Evolutionary conservation across 305 asterid genomes (phyloP).

Genomic region (Euphrasia arctica): DNA sequence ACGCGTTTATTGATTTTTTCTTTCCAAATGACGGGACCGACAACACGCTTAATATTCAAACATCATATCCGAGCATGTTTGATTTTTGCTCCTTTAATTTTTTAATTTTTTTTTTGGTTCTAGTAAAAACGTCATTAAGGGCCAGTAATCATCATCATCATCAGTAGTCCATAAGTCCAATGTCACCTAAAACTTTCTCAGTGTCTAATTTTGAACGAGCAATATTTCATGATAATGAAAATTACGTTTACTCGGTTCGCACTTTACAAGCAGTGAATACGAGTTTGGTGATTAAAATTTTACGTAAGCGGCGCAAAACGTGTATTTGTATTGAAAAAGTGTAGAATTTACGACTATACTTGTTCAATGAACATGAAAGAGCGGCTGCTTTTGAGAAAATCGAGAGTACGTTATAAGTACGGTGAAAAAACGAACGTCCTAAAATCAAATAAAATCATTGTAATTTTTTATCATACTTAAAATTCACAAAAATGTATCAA

Average conservation of each 20-base stretch:
- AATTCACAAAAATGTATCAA: too few species aligned
- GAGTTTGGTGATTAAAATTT: neutral
- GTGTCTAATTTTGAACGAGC: neutral
- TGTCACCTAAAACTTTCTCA: conserved; percentile 19
- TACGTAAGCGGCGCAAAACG: neutral
- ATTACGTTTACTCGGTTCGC: neutral
- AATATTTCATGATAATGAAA: neutral
- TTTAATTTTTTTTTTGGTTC: neutral
- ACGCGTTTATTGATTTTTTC: conserved; percentile 17
- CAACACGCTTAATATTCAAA: conserved; percentile 16
- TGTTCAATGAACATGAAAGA: neutral
- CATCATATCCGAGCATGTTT: conserved; percentile 2
- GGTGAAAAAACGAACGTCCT: neutral
- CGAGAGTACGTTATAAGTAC: neutral
- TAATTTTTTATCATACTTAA: too few species aligned
- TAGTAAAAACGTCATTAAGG: conserved; percentile 27
- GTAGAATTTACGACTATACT: neutral
- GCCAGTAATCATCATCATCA: conserved; percentile 25
- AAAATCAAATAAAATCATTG: too few species aligned
- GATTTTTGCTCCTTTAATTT: neutral
- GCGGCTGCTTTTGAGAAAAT: too few species aligned
- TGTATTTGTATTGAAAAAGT: neutral
- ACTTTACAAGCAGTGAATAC: neutral
- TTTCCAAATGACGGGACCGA: conserved; percentile 25
- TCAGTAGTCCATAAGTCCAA: conserved; percentile 7